phyloP scores from a whole-genome alignment of 1,284 basidiomycete genomes.

The Cryptococcus wingfieldii region DNA sequence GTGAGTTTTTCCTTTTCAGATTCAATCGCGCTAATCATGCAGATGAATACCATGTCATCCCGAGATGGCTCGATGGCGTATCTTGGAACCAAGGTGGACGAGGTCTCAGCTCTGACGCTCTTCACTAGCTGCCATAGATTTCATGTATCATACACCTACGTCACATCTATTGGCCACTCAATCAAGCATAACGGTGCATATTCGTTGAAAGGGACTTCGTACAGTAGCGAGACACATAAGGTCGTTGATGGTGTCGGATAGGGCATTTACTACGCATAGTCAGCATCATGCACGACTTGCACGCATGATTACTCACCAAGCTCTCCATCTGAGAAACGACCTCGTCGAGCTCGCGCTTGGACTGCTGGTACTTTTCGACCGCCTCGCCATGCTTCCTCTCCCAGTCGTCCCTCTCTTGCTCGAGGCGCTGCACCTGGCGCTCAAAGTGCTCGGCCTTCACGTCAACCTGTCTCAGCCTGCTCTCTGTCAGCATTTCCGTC shows the following conservation, averaged over 20 bases:
- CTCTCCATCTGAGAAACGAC: conserved; percentile 76
- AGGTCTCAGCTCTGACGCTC: neutral
- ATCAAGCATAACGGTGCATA: neutral
- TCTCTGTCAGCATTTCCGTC: neutral
- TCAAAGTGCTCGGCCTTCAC: conserved; percentile 99
- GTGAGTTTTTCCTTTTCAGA: conserved; percentile 22
- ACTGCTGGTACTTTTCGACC: conserved; percentile 65
- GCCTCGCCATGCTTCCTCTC: conserved; percentile 93
- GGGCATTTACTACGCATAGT: neutral
- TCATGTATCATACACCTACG: neutral
- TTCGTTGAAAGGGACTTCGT: neutral
- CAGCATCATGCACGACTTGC: neutral
- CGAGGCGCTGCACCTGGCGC: conserved; percentile 77
- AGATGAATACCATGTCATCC: conserved; percentile 41
- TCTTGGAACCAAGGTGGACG: conserved; percentile 13
- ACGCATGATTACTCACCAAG: conserved; percentile 48
- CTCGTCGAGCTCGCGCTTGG: conserved; percentile 84
- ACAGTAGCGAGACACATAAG: no score
- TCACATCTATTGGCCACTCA: neutral
- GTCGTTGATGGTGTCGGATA: neutral
- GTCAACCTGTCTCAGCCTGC: conserved; percentile 90
- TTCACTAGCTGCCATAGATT: neutral
- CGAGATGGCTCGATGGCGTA: conserved; percentile 24
- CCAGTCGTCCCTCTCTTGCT: conserved; percentile 89
- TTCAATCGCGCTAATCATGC: neutral